Evolutionary conservation across 495 filamentous ascomycete genomes (phyloP).

Genomic region (Daldinia concentrica): DNA sequence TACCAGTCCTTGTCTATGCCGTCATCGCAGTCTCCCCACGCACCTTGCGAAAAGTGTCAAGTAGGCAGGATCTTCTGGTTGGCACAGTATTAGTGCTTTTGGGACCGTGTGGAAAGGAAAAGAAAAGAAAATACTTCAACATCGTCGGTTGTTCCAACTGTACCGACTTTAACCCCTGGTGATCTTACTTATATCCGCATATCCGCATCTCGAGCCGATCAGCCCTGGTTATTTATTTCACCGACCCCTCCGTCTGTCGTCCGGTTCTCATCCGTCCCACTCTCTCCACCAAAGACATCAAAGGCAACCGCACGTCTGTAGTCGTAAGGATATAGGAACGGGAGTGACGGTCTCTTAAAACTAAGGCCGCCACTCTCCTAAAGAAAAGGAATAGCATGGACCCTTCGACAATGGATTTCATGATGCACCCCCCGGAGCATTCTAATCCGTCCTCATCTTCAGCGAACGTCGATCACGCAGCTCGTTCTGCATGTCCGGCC

Average conservation of each 20-base stretch:
- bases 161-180: neutral
- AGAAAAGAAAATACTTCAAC: neutral
- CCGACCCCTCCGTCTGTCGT: neutral
- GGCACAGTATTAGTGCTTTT: neutral
- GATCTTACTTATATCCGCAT: slow-evolving; percentile 5
- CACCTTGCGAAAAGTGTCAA: slow-evolving; percentile 1
- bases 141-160: slow-evolving; percentile 2
- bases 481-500: slow-evolving; percentile 44
- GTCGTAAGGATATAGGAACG: slow-evolving; percentile 13
- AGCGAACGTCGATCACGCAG: slow-evolving; percentile 22
- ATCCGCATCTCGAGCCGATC: neutral
- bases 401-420: slow-evolving; percentile 39
- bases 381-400: slow-evolving; percentile 37
- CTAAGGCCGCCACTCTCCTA: slow-evolving; percentile 30
- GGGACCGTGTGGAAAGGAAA: slow-evolving; percentile 2
- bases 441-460: slow-evolving; percentile 18
- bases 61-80: neutral
- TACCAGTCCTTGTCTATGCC: neutral
- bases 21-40: slow-evolving; percentile 1
- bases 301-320: neutral
- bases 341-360: slow-evolving; percentile 33
- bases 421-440: slow-evolving; percentile 35
- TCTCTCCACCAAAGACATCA: neutral
- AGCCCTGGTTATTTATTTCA: slow-evolving; percentile 2
- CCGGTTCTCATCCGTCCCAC: slow-evolving; percentile 4